Evolutionary conservation across 371 early-diverging fungal genomes (phyloP).

Genomic region (Mucor plumbeus): DNA sequence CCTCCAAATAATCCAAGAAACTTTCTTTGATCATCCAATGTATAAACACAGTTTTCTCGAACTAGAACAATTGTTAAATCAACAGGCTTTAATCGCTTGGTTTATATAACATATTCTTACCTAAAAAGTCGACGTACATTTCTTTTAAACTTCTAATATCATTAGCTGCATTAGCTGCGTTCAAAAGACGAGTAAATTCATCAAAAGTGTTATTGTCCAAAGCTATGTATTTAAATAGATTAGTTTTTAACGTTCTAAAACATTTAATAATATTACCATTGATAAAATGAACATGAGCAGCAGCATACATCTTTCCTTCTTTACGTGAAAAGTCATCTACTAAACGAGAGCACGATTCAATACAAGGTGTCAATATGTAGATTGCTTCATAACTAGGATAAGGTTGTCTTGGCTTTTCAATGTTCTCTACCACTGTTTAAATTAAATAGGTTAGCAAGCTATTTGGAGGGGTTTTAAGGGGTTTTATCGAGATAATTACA

Average conservation of each 20-base stretch:
- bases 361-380: constrained; percentile 87
- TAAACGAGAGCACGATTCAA: constrained; percentile 75
- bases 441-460: neutral
- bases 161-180: constrained; percentile 53
- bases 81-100: neutral
- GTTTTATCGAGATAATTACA: constrained; percentile 23
- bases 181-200: constrained; percentile 49
- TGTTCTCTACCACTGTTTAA: constrained; percentile 64
- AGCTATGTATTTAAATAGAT: constrained; percentile 14
- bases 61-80: constrained; percentile 44
- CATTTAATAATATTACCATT: constrained; percentile 52
- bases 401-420: constrained; percentile 81
- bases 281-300: constrained; percentile 83
- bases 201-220: constrained; percentile 48
- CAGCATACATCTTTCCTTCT: constrained; percentile 71
- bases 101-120: constrained; percentile 38
- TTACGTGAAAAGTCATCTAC: constrained; percentile 78
- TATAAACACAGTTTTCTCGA: constrained; percentile 82
- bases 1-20: constrained; percentile 68
- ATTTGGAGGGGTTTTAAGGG: neutral
- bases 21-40: constrained; percentile 72
- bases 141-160: constrained; percentile 71
- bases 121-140: constrained; percentile 77
- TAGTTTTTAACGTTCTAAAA: neutral
- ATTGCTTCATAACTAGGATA: constrained; percentile 90